phyloP scores from a whole-genome alignment of 176 grass and related monocot species.

The Lolium multiflorum region DNA sequence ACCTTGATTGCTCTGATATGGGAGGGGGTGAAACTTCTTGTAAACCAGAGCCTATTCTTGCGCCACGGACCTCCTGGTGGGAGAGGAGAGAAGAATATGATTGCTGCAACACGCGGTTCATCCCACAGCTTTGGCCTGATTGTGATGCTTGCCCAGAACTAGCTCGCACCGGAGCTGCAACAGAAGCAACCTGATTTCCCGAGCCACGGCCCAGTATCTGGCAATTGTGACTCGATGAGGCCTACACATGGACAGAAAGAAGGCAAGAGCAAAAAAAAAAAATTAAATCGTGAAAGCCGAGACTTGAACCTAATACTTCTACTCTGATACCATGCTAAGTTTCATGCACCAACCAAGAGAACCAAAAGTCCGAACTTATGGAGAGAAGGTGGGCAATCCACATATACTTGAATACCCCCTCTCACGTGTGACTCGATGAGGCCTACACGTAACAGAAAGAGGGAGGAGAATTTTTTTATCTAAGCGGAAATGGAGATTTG shows the following conservation, averaged over 20 bases:
- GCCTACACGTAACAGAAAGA: too few relatives aligned
- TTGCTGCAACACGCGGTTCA: constrained; percentile 48
- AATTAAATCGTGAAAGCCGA: background rate
- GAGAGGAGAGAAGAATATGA: constrained; percentile 56
- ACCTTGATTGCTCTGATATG: constrained; percentile 51
- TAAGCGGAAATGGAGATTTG: too few relatives aligned
- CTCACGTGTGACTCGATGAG: too few relatives aligned
- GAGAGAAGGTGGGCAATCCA: too few relatives aligned
- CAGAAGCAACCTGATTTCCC: constrained; percentile 28
- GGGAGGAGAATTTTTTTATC: too few relatives aligned
- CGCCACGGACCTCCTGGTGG: constrained; percentile 39
- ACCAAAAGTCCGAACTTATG: too few relatives aligned
- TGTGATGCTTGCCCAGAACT: constrained; percentile 33
- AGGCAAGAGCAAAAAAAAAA: background rate
- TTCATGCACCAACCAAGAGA: background rate
- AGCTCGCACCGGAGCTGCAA: constrained; percentile 34
- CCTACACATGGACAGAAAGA: background rate
- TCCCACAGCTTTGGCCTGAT: constrained; percentile 35
- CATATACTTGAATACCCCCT: too few relatives aligned
- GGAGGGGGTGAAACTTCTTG: constrained; percentile 59
- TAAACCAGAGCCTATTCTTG: constrained; percentile 36
- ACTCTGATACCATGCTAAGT: background rate
- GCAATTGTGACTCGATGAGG: background rate
- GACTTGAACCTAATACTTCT: background rate
- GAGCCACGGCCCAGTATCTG: constrained; percentile 13